phyloP scores from a whole-genome alignment of 257 asterid species.

The Vinca minor region DNA sequence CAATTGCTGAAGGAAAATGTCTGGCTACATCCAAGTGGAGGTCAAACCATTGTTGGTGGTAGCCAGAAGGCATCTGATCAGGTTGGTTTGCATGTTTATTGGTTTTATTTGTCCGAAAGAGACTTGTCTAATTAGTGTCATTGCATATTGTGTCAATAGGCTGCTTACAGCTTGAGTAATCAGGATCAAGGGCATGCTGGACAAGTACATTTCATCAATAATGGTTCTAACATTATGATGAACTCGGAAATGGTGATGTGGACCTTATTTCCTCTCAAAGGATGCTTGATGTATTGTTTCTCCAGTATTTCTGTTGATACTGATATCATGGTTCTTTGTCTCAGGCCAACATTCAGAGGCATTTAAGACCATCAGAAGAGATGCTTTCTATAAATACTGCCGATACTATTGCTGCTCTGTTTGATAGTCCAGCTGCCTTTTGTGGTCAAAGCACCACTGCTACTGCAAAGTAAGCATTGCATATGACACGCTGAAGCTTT shows the following conservation, averaged over 20 bases:
- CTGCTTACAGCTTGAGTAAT: conserved; percentile 7
- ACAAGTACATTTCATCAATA: conserved; percentile 6
- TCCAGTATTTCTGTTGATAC: conserved; percentile 2
- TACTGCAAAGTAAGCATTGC: conserved; percentile 27
- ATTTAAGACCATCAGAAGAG: conserved; percentile 30
- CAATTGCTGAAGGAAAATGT: conserved; percentile 28
- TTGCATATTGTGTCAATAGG: conserved; percentile 2
- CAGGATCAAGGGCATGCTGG: conserved; percentile 11
- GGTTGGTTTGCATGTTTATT: conserved; percentile 25
- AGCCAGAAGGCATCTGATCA: conserved; percentile 34
- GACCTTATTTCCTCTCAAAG: background rate
- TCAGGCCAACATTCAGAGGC: conserved; percentile 26
- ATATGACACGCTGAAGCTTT: conserved; percentile 7
- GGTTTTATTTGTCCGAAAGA: background rate
- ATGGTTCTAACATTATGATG: conserved; percentile 5
- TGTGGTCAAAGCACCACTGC: conserved; percentile 18
- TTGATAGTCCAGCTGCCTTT: conserved; percentile 26
- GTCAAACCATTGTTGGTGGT: conserved; percentile 22
- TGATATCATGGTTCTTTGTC: conserved; percentile 10
- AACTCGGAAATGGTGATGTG: conserved; percentile 6
- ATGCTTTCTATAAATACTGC: conserved; percentile 25
- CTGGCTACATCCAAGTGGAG: conserved; percentile 35
- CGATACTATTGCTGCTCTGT: conserved; percentile 17
- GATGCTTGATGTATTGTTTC: background rate
- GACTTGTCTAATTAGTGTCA: background rate